phyloP scores from a whole-genome alignment of 1,284 basidiomycete genomes.

The Moesziomyces aphidis region DNA sequence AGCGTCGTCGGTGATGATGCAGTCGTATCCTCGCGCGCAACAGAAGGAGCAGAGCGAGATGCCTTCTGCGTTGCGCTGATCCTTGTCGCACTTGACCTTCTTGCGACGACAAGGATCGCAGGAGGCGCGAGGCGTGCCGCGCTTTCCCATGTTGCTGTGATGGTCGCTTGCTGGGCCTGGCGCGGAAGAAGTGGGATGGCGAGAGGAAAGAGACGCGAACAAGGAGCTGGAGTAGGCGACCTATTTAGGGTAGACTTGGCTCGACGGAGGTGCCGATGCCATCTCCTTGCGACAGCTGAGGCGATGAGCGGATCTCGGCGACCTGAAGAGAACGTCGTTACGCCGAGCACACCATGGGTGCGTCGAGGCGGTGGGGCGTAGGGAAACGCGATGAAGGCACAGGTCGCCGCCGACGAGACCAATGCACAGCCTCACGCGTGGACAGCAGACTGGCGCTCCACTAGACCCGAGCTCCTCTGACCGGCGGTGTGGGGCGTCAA shows the following conservation, averaged over 20 bases:
- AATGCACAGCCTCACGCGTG: not conserved
- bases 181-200: not conserved
- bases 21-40: constrained; percentile 29
- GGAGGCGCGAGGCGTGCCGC: constrained; percentile 45
- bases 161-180: not conserved
- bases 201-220: not conserved
- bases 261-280: not conserved
- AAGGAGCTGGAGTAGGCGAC: not conserved
- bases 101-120: constrained; percentile 51
- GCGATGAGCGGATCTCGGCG: too few relatives aligned
- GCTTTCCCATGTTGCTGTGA: constrained; percentile 29
- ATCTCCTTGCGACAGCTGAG: not conserved
- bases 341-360: not conserved
- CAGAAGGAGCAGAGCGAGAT: constrained; percentile 43
- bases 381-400: not conserved
- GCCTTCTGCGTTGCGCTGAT: constrained; percentile 41
- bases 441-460: too few relatives aligned
- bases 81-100: constrained; percentile 51
- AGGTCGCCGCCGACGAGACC: not conserved
- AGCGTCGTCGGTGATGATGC: constrained; percentile 41
- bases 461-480: too few relatives aligned
- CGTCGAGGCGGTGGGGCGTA: not conserved
- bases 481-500: too few relatives aligned
- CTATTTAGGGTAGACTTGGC: not conserved
- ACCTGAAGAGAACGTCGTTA: too few relatives aligned